These are phyloP conservation scores for Trichoderma sp. DNA, from an alignment of 2,329 filamentous ascomycete genomes.

Conservation along the genomic window DNA sequence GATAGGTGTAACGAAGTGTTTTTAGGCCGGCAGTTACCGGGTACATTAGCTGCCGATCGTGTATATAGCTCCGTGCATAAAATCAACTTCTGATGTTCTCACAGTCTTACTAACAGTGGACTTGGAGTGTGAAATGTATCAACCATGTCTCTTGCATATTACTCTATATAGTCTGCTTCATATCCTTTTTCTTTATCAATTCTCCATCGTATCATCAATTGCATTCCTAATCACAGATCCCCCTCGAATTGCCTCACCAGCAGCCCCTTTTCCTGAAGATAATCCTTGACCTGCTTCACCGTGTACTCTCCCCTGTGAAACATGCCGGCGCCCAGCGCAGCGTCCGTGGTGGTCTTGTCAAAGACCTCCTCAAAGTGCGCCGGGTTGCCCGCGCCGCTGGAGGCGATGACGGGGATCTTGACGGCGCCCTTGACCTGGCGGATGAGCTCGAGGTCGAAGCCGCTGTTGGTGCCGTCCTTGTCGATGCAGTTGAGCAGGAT, in stretches of 20 bases:
- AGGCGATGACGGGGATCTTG: conserved; percentile 92
- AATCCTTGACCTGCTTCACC: conserved; percentile 89
- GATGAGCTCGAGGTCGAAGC: conserved; percentile 93
- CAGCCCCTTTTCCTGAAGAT: conserved; percentile 70
- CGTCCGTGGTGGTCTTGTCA: conserved; percentile 80
- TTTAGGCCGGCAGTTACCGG: conserved; percentile 3
- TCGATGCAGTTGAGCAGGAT: conserved; percentile 97
- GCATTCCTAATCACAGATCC: conserved; percentile 37
- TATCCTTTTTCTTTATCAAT: not conserved
- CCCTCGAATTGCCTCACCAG: conserved; percentile 79
- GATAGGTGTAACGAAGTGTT: conserved; percentile 18
- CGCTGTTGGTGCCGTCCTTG: conserved; percentile 89
- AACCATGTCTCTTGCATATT: conserved; percentile 7
- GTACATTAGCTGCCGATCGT: not conserved
- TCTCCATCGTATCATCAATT: not conserved
- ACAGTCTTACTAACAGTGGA: not conserved
- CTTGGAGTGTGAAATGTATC: conserved; percentile 1
- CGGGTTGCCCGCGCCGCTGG: conserved; percentile 86
- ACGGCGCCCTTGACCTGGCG: conserved; percentile 83
- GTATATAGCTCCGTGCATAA: not conserved
- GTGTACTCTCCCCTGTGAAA: conserved; percentile 97
- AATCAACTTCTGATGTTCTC: not conserved
- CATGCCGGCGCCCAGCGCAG: conserved; percentile 93
- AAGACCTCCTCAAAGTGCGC: conserved; percentile 92
- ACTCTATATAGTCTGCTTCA: conserved; percentile 6